Percentiles rank a stretch among this genome's conserved stretches.
Evolutionary conservation across 2,329 filamentous ascomycete genomes (phyloP).

Genomic region (Xylaria sp.): DNA sequence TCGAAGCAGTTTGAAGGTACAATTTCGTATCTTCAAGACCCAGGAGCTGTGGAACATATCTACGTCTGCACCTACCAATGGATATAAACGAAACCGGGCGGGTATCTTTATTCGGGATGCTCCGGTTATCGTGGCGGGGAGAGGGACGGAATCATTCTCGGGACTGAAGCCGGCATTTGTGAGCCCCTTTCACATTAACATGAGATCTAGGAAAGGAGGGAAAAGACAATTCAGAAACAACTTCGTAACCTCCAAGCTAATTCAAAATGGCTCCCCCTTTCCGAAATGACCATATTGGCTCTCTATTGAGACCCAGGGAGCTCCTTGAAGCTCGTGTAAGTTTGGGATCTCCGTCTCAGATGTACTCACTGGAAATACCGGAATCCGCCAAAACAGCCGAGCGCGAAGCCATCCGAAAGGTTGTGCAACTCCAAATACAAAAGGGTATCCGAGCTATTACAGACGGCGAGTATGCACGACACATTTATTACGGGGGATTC

Average conservation of each 20-base stretch:
- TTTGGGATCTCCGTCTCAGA: constrained; percentile 55
- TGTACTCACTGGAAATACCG: constrained; percentile 46
- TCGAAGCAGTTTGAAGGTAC: neutral
- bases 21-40: neutral
- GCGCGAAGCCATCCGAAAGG: constrained; percentile 69
- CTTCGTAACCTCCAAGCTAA: neutral
- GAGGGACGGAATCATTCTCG: neutral
- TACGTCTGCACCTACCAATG: neutral
- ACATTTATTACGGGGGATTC: constrained; percentile 61
- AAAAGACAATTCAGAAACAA: neutral
- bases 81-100: neutral
- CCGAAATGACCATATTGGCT: constrained; percentile 78
- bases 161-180: constrained; percentile 12
- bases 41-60: neutral
- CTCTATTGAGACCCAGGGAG: constrained; percentile 71
- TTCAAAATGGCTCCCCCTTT: constrained; percentile 61
- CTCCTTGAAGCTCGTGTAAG: constrained; percentile 69
- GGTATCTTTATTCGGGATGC: constrained; percentile 12
- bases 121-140: constrained; percentile 17
- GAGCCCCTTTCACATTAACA: neutral
- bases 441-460: constrained; percentile 71
- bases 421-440: constrained; percentile 72
- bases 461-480: constrained; percentile 73
- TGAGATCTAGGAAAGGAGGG: neutral
- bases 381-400: constrained; percentile 61